Conservation (phyloP, 2,329 filamentous ascomycete genomes). For the Penicillium sp. region DNA sequence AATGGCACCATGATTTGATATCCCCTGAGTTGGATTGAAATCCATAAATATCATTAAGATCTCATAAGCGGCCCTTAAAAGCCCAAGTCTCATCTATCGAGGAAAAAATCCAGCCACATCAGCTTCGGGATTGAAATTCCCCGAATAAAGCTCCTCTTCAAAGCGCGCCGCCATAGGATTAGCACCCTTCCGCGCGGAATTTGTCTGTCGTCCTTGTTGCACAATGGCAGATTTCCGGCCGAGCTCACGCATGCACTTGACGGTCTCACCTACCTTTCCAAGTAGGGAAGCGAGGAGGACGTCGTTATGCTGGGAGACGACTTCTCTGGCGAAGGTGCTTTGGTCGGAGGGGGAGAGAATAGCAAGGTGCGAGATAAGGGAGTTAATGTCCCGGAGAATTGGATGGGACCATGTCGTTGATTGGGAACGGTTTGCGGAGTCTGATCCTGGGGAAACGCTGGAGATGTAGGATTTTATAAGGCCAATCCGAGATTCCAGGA, state of each 20-base stretch:
- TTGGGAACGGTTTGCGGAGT: conserved; percentile 54
- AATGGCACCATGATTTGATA: background rate
- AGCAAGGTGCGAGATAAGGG: conserved; percentile 77
- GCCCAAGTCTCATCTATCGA: background rate
- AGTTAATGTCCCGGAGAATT: conserved; percentile 83
- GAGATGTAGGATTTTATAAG: conserved; percentile 76
- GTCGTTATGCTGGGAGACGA: conserved; percentile 77
- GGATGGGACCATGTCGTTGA: conserved; percentile 62
- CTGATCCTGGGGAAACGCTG: conserved; percentile 64
- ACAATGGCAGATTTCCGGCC: conserved; percentile 71
- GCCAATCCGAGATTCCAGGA: conserved; percentile 76
- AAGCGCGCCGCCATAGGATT: conserved; percentile 24
- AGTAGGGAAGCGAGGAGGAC: conserved; percentile 76
- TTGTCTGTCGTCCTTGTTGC: conserved; percentile 41
- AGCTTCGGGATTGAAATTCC: background rate
- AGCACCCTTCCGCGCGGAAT: conserved; percentile 23
- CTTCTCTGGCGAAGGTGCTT: conserved; percentile 66
- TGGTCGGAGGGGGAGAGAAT: conserved; percentile 73
- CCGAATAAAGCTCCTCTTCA: conserved; percentile 28
- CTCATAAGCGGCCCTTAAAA: background rate
- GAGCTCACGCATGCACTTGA: conserved; percentile 69
- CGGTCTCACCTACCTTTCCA: conserved; percentile 69
- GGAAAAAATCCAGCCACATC: background rate
- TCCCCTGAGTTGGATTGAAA: background rate
- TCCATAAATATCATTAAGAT: background rate